Evolutionary conservation across 371 early-diverging fungal species (phyloP).

Genomic region (Smittium culicis): DNA sequence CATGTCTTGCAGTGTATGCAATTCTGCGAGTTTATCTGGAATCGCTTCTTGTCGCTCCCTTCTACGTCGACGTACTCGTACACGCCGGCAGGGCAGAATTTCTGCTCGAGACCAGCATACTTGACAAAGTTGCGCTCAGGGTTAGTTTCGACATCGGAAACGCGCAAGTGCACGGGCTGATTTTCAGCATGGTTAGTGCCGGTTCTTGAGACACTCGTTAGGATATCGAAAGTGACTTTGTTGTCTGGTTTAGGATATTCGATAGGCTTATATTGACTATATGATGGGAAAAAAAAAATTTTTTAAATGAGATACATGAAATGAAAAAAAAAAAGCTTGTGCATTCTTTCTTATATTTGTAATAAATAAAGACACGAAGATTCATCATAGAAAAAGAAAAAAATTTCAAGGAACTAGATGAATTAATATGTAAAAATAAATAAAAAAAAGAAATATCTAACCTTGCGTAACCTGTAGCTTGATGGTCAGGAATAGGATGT

Average conservation of each 20-base stretch:
- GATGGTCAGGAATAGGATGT: conserved; percentile 76
- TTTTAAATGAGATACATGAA: neutral
- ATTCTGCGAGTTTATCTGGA: conserved; percentile 95
- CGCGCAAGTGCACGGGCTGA: conserved; percentile 85
- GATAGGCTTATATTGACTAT: conserved; percentile 55
- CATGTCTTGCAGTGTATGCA: conserved; percentile 99
- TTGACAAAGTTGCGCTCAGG: conserved; percentile 64
- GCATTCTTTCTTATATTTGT: too few species aligned
- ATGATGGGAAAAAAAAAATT: neutral
- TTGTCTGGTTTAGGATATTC: conserved; percentile 98
- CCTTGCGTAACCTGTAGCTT: conserved; percentile 50
- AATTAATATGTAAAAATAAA: too few species aligned
- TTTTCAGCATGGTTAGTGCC: conserved; percentile 93
- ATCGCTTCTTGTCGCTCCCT: conserved; percentile 71
- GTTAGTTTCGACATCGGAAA: conserved; percentile 55
- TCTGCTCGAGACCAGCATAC: conserved; percentile 92
- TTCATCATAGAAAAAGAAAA: too few species aligned
- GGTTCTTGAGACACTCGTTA: conserved; percentile 82
- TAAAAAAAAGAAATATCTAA: neutral
- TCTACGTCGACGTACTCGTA: conserved; percentile 93
- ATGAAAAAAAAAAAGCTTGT: too few species aligned
- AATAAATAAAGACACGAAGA: too few species aligned
- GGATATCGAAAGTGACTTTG: conserved; percentile 79
- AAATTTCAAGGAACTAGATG: neutral
- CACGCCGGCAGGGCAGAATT: conserved; percentile 97